Conservation (phyloP, 495 filamentous ascomycete genomes). For the Annulohypoxylon bovei region DNA sequence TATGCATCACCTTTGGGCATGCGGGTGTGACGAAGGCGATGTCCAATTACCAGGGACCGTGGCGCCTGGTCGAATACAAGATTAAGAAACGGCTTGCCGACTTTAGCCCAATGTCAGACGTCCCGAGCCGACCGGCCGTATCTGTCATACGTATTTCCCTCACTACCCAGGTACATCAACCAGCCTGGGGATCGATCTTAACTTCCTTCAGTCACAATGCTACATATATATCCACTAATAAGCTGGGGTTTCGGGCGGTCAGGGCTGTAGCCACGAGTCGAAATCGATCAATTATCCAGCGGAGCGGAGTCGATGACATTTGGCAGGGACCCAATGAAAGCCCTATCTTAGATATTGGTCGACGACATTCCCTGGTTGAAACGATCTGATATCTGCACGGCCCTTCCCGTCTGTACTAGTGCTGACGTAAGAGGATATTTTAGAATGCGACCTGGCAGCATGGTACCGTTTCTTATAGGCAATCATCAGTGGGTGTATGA, state of each 20-base stretch:
- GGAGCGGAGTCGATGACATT: too few species aligned
- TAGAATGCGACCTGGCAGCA: neutral
- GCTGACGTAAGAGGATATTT: constrained; percentile 2
- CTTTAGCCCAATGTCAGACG: neutral
- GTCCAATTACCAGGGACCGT: neutral
- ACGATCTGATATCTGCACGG: constrained; percentile 10
- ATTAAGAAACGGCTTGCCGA: constrained; percentile 8
- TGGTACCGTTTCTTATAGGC: neutral
- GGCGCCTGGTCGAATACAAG: neutral
- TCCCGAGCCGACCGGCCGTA: neutral
- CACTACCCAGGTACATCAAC: neutral
- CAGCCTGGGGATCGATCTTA: constrained; percentile 4
- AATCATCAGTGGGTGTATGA: neutral
- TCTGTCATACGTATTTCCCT: neutral
- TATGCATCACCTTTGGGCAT: neutral
- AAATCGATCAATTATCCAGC: neutral
- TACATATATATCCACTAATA: neutral
- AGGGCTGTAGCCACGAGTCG: neutral
- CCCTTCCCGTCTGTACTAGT: neutral
- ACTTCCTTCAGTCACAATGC: neutral
- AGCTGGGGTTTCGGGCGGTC: neutral
- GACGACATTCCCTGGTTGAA: neutral
- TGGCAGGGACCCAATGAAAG: neutral
- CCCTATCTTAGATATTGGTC: neutral
- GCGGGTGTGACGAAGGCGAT: neutral